These are phyloP conservation scores for Penicillium nucicola DNA, from an alignment of 495 filamentous ascomycete species.

Conservation along the genomic window DNA sequence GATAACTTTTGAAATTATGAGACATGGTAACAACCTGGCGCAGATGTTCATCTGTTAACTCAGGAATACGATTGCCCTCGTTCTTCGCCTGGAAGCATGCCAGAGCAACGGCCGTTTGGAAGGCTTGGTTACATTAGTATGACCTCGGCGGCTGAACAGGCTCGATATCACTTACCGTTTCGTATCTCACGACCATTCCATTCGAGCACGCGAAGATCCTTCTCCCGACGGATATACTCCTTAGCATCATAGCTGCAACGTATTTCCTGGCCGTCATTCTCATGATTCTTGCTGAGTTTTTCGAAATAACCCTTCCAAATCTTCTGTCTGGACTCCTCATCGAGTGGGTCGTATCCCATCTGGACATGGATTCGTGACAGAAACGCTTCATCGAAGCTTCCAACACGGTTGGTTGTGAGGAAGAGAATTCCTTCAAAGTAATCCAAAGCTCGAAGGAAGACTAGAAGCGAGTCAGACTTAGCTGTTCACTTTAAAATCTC, in stretches of 20 bases:
- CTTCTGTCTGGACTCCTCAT: neutral
- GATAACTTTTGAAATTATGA: neutral
- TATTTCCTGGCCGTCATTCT: neutral
- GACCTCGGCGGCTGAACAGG: no score
- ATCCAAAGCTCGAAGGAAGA: neutral
- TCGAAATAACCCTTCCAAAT: neutral
- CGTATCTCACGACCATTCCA: conserved; percentile 7
- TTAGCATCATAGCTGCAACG: neutral
- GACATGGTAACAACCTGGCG: neutral
- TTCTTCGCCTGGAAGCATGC: neutral
- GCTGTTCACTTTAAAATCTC: no score
- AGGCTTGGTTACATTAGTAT: neutral
- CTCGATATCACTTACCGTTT: neutral
- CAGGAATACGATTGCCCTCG: neutral
- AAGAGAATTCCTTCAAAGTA: neutral
- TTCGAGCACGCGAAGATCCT: neutral
- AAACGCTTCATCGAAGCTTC: neutral
- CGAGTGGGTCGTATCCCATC: neutral
- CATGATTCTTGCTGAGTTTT: neutral
- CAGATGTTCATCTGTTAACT: neutral
- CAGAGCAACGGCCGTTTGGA: neutral
- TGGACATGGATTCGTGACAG: neutral
- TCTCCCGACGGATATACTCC: neutral
- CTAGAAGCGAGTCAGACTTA: no score
- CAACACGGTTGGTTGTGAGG: neutral